Base-by-base conservation (phyloP, 2,329 filamentous ascomycete species). In the Achaetomium macrosporum region DNA sequence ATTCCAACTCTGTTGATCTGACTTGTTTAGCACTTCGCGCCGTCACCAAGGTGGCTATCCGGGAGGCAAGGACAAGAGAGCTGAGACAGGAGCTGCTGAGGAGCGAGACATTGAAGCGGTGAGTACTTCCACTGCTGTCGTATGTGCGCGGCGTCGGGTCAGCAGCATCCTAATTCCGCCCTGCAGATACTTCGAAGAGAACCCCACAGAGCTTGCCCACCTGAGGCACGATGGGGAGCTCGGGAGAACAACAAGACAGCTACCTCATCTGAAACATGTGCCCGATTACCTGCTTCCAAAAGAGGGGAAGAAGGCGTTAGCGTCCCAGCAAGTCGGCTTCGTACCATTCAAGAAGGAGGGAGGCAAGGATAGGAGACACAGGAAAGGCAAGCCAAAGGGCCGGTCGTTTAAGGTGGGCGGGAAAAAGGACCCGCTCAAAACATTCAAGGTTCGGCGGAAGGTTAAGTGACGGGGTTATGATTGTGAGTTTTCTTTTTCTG, bases 191-290 rank as follows among this genome's bases (percentile, higher is more conserved):
- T 99, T 97, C 65, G 93, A 97, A 67, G 93, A 99, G 70, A 96
- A 99, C 68, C 93, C 93, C 0, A 83, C 86, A 31, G 92, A 97
- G 66, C 73, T 97, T 59, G 82, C 83, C 36, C 90, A 96, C 66
- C 76, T 97, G 60, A 82, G 92, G 25, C 93, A 99, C 66, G 93
- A 99, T 66, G 85, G 85, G 36, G 92, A 96, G 68, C 76, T 95
- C 52, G 89, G 91, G 13, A 77, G 88, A 54, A 84, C 90, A 42
- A 57, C 56, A 11, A 54, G 62, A 43, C 56, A 61, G 39, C 91
- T 97, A 70, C 81, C 87, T 8, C 93, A 99, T 74, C 74, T 99
- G 59, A 95, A 90, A 71, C 89, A 96, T 68, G 88, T 99, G 1
- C 93, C 93, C 0, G 91, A 96, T 43, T 99, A 99, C 67, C 73